Evolutionary conservation across 371 early-diverging fungal genomes (phyloP), one percentile per base, ranked within the genome.

Genomic region (Astathelohania contejeani): DNA sequence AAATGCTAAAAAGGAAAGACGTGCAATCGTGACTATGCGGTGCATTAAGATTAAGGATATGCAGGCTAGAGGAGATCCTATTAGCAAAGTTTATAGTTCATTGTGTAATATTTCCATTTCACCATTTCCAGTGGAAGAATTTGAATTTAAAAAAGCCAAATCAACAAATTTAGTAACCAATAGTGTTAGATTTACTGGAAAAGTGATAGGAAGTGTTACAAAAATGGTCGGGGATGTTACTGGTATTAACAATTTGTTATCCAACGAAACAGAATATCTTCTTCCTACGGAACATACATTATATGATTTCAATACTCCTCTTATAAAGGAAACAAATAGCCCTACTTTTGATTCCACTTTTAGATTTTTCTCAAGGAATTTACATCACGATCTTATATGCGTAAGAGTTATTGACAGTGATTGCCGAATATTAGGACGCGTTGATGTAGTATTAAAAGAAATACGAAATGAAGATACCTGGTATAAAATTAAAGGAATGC

Each of bases 321-420:
- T 35, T 3, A 61, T 69, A 29, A 58, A 66, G 43, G 56, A 69
- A 6, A 44, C 62, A 9, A 61, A 66, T 22, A 47, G 62, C 27
- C 72, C 75, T 10, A 57, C 42, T 18, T 72, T 60, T 28, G 66
- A 72, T 44, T 69, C 72, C 16, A 56, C 12, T 18, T 70, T 65
- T 40, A 46, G 29, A 27, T 72, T 70, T 42, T 72, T 66, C 35
- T 54, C 66, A 10, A 44, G 68, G 40, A 65, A 72, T 46, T 47
- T 72, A 38, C 19, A 55, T 18, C 50, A 58, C 7, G 71, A 72
- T 56, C 40, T 61, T 7, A 29, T 69, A 14, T 57, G 27, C 0
- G 35, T 72, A 2, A 26, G 49, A 18, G 57, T 72, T 22, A 50
- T 60, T 23, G 59, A 72, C 10, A 51, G 42, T 24, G 55, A 56